phyloP scores from a whole-genome alignment of 495 filamentous ascomycete genomes.

The Tuber umbilicatum region DNA sequence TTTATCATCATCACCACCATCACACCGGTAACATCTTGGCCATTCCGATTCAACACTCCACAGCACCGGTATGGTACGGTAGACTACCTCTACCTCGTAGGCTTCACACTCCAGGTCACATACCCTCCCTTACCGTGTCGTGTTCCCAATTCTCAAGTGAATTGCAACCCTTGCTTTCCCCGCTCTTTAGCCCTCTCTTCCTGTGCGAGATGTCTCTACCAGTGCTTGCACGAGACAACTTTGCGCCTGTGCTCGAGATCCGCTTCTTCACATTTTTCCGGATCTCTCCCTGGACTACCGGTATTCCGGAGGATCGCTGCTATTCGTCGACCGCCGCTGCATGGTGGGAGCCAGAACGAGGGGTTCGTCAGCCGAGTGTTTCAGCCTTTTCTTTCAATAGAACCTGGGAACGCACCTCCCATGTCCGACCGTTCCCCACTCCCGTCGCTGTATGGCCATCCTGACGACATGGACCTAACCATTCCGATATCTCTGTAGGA shows the following conservation, averaged over 20 bases:
- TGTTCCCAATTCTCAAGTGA: constrained; percentile 66
- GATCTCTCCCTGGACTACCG: constrained; percentile 52
- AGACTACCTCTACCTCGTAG: background rate
- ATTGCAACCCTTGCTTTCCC: constrained; percentile 53
- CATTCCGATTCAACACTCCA: background rate
- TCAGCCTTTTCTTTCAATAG: constrained; percentile 9
- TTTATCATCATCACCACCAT: background rate
- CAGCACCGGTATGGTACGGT: no score
- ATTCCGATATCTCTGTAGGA: constrained; percentile 54
- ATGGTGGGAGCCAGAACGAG: background rate
- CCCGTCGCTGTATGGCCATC: constrained; percentile 55
- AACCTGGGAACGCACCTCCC: constrained; percentile 48
- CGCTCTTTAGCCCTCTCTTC: constrained; percentile 55
- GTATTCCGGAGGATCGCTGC: constrained; percentile 54
- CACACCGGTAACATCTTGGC: background rate
- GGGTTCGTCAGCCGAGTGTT: background rate
- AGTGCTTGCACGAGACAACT: constrained; percentile 54
- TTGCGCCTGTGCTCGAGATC: constrained; percentile 61
- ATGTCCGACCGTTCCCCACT: constrained; percentile 59
- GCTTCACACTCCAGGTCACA: background rate
- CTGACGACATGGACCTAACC: constrained; percentile 54
- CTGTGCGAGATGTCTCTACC: constrained; percentile 61
- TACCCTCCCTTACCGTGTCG: constrained; percentile 51
- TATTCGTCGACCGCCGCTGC: constrained; percentile 45
- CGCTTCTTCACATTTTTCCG: constrained; percentile 50